Base-by-base conservation (phyloP, 2,329 filamentous ascomycete species). In the Colletotrichum sp. region DNA sequence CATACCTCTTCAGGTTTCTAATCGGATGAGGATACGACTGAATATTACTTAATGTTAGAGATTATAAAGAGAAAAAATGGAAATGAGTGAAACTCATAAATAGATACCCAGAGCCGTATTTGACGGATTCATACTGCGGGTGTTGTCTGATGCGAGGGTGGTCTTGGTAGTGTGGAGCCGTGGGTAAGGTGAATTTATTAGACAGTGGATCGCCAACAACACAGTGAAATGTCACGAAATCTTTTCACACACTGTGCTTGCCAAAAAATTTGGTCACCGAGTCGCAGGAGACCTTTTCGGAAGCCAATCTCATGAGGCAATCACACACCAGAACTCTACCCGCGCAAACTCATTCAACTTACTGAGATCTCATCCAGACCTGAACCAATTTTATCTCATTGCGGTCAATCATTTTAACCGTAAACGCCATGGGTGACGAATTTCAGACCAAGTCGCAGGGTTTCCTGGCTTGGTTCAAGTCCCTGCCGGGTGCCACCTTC, bases 401-500 rank as follows among this genome's bases (percentile, higher is more conserved):
- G 10, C n/a, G 10, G 43, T 21, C 10, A 52, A 8, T 52, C 2
- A 8, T 2, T 52, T 21, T 13, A 16, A 1, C 18, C 10, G 18
- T 5, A 13, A 8, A 36, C 67, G 48, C 21, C 16, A 85, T 85
- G 84, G 61, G 16, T 28, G 74, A 80, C 16, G 82, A 83, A 18
- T 92, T 91, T 71, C 80, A 87, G 10, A 77, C 81, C 38, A 84
- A 82, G 66, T 89, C 89, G 1, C 79, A 83, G 36, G 82, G 80
- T 3, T 92, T 92, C 78, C 78, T 91, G 34, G 77, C 81, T 18
- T 92, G 91, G 91, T 92, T 92, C 82, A 87, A 84, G 70, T 80
- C 84, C 7, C 83, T 88, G 71, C 87, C 89, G 0, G 89, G 89
- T 21, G 87, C 90, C 5, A 88, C 86, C 6, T 91, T 92, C 69